Base-by-base conservation (phyloP, 2,329 filamentous ascomycete genomes). In the Plenodomus lindquistii region DNA sequence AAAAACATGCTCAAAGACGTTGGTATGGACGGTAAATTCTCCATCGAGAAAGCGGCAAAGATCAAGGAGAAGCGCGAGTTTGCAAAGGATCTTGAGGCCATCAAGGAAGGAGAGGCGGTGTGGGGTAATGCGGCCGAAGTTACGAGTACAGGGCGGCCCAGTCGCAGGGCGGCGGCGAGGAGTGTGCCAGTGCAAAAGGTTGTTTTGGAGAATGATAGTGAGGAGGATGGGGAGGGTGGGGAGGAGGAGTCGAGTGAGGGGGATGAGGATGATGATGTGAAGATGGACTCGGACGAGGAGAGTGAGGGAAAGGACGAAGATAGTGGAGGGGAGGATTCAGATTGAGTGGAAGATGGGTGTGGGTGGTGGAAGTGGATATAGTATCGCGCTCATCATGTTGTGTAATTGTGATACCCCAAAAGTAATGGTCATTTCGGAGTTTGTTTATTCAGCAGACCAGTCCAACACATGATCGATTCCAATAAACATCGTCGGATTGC, bases 51-150 rank as follows among this genome's bases (percentile, higher is more conserved):
- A 64, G 93, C 93, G 1, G 84, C 81, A 19, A 85, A 90, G 71
- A 97, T 97, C 69, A 94, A 91, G 69, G 93, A 96, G 74, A 80
- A 82, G 64, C 81, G 93, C 44, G 93, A 99, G 73, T 79, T 99
- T 29, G 81, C 84, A 63, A 89, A 86, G 1, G 93, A 99, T 64
- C 77, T 96, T 6, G 89, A 94, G 65, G 87, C 85, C 11, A 91
- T 96, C 15, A 85, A 90, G 69, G 86, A 94, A 68, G 92, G 91
- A 63, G 86, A 90, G 50, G 82, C 84, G 58, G 79, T 82, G 42
- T 97, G 92, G 91, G 93, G 93, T 1, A 63, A 73, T 24, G 48
- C 52, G 2, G 59, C 62, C 10, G 62, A 61, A 2, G 64, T 65
- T 13, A 64, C 59, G n/a, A 52, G 54, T 8, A 58, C 57, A 27